Conservation (phyloP, 2,329 filamentous ascomycete species). For the Thielaviopsis euricoi region DNA sequence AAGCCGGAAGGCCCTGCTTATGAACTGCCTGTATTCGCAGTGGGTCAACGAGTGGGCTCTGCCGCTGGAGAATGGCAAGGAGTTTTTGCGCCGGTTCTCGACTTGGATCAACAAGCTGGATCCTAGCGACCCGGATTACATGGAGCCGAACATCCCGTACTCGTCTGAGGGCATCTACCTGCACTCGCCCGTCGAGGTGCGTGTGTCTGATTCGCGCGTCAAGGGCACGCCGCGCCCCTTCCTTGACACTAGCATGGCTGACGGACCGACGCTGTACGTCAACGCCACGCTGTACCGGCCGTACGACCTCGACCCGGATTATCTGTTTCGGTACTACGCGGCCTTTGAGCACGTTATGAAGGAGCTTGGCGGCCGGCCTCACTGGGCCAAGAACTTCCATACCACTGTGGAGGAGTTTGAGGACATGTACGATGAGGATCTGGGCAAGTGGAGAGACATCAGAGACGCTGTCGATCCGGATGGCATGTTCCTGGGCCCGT, state of each 20-base stretch:
- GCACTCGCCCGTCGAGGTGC: constrained; percentile 85
- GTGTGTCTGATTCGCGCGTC: constrained; percentile 53
- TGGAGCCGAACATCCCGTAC: constrained; percentile 58
- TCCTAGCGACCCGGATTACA: constrained; percentile 47
- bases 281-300: constrained; percentile 83
- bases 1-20: constrained; percentile 63
- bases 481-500: constrained; percentile 79
- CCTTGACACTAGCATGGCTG: constrained; percentile 52
- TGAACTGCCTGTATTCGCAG: constrained; percentile 98
- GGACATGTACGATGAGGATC: constrained; percentile 49
- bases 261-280: constrained; percentile 67
- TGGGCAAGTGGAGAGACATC: constrained; percentile 50
- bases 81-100: constrained; percentile 66
- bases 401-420: constrained; percentile 44
- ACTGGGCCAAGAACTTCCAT: constrained; percentile 88
- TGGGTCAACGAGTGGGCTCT: constrained; percentile 98
- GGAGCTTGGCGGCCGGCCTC: constrained; percentile 63
- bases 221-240: constrained; percentile 22
- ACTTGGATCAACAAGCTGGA: constrained; percentile 60
- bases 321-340: constrained; percentile 62
- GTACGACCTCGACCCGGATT: constrained; percentile 63
- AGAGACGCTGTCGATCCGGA: constrained; percentile 58
- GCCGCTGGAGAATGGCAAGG: constrained; percentile 69
- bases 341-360: constrained; percentile 86
- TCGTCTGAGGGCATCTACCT: constrained; percentile 65